phyloP scores from a whole-genome alignment of 169 alveolate species.

The Plasmodium knowlesi region DNA sequence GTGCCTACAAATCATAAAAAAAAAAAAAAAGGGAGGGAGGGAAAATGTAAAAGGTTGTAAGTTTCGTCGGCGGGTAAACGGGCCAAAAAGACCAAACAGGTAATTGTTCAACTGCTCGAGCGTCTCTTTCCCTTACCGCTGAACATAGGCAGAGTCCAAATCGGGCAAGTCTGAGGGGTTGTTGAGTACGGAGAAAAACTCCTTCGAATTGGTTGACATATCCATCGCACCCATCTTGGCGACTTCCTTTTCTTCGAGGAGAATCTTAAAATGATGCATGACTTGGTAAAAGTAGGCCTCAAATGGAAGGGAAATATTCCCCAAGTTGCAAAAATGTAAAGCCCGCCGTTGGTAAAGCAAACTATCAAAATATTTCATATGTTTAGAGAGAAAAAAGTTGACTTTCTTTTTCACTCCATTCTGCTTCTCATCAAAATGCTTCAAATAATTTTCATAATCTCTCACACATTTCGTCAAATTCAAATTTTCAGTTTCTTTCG shows the following conservation, averaged over 20 bases:
- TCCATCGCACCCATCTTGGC: background rate
- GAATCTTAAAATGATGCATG: constrained; percentile 13
- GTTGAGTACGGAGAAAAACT: constrained; percentile 34
- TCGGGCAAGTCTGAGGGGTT: constrained; percentile 36
- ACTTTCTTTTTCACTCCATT: constrained; percentile 31
- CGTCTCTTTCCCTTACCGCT: background rate
- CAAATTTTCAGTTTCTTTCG: constrained; percentile 53
- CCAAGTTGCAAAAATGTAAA: background rate
- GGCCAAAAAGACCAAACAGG: too few relatives aligned
- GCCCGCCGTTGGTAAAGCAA: background rate
- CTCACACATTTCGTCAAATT: constrained; percentile 27
- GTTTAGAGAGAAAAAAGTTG: background rate
- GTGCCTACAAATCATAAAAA: constrained; percentile 13
- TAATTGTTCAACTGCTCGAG: background rate
- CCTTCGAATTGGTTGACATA: background rate
- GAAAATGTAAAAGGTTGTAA: background rate
- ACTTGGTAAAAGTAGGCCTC: constrained; percentile 57
- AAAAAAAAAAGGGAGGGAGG: background rate
- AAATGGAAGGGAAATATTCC: constrained; percentile 15
- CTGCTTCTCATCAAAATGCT: constrained; percentile 17
- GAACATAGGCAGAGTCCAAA: background rate
- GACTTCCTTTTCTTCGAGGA: background rate
- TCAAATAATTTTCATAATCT: constrained; percentile 20
- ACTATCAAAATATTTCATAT: background rate
- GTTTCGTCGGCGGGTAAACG: background rate